A percentile compares a stretch with the other conserved stretches of the same genome.
Evolutionary conservation across 2,329 filamentous ascomycete genomes (phyloP).

Genomic region (Plenodomus biglobosus): DNA sequence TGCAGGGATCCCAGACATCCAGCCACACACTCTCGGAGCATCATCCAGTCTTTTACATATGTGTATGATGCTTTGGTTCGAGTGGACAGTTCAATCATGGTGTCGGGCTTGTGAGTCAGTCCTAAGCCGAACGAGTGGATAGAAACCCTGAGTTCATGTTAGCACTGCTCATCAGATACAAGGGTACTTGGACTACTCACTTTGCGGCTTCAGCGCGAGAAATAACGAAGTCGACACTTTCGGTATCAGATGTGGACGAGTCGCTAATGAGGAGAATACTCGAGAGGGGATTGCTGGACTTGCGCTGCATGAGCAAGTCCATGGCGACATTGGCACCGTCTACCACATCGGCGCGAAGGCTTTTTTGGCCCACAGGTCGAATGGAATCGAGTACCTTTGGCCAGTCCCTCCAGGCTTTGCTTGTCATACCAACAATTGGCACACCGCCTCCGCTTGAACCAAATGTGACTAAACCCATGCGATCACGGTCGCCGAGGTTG

Average conservation of each 20-base stretch:
- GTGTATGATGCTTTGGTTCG: slow-evolving; percentile 96
- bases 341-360: slow-evolving; percentile 91
- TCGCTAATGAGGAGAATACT: slow-evolving; percentile 97
- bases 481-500: slow-evolving; percentile 86
- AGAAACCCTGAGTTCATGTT: slow-evolving; percentile 64
- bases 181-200: slow-evolving; percentile 55
- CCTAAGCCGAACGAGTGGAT: slow-evolving; percentile 97
- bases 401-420: slow-evolving; percentile 93
- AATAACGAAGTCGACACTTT: slow-evolving; percentile 97
- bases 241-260: slow-evolving; percentile 88
- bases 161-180: slow-evolving; percentile 5
- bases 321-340: slow-evolving; percentile 98
- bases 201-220: slow-evolving; percentile 96
- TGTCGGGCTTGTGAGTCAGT: slow-evolving; percentile 96
- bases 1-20: slow-evolving; percentile 91
- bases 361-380: slow-evolving; percentile 93
- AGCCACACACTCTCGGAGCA: slow-evolving; percentile 93
- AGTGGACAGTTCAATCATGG: slow-evolving; percentile 95
- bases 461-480: slow-evolving; percentile 97
- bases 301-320: slow-evolving; percentile 97
- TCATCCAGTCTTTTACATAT: slow-evolving; percentile 99
- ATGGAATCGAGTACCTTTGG: slow-evolving; percentile 81
- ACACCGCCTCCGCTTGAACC: slow-evolving; percentile 92
- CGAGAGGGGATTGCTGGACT: slow-evolving; percentile 91
- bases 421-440: slow-evolving; percentile 96